phyloP scores from a whole-genome alignment of 169 alveolate genomes.

The Cardiosporidium cionae region DNA sequence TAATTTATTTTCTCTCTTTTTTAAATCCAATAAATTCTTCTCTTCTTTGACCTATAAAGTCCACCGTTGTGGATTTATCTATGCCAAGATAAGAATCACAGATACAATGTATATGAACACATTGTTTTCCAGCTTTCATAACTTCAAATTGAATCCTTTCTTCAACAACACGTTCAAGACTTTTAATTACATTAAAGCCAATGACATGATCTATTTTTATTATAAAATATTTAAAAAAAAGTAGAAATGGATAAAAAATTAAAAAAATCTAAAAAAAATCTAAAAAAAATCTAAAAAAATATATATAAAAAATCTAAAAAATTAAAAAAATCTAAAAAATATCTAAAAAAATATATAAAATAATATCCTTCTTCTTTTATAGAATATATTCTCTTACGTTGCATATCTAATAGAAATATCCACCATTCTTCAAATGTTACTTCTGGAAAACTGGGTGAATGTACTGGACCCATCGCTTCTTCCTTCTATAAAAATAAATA shows the following conservation, averaged over 20 bases:
- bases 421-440: slow-evolving; percentile 81
- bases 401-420: slow-evolving; percentile 55
- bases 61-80: slow-evolving; percentile 17
- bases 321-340: too few relatives aligned
- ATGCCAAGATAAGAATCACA: slow-evolving; percentile 39
- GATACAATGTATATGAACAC: slow-evolving; percentile 4
- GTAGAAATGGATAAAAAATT: too few relatives aligned
- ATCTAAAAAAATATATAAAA: too few relatives aligned
- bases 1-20: too few relatives aligned
- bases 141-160: slow-evolving; percentile 27
- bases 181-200: slow-evolving; percentile 7
- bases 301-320: too few relatives aligned
- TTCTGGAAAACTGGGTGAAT: slow-evolving; percentile 73
- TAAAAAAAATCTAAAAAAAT: too few relatives aligned
- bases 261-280: too few relatives aligned
- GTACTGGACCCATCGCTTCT: slow-evolving; percentile 74
- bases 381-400: too few relatives aligned
- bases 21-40: too few relatives aligned
- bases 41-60: slow-evolving; percentile 17
- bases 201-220: slow-evolving; percentile 35
- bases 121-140: slow-evolving; percentile 23
- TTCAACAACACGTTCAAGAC: slow-evolving; percentile 22
- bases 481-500: slow-evolving; percentile 30
- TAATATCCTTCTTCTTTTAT: too few relatives aligned
- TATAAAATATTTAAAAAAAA: too few relatives aligned